A percentile compares a stretch with the other conserved stretches of the same genome.
Evolutionary conservation across 305 asterid genomes (phyloP).

Genomic region (Fraxinus ornus): DNA sequence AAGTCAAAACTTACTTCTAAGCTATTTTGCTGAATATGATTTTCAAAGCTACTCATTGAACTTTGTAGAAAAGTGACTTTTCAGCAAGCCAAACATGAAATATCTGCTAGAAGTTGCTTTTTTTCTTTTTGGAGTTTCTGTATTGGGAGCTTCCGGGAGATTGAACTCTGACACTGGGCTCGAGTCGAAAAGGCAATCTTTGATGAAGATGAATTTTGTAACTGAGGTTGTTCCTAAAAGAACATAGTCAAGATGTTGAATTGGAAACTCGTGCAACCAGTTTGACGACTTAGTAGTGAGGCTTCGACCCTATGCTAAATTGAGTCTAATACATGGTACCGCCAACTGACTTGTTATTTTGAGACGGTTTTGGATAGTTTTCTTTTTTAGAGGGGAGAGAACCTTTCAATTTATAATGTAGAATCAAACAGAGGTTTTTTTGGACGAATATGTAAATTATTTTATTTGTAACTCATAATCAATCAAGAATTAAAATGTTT

Average conservation of each 20-base stretch:
- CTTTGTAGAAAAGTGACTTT: background rate
- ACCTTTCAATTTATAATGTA: background rate
- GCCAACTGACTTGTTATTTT: background rate
- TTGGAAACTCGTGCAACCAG: slow-evolving; percentile 17
- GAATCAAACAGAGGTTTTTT: background rate
- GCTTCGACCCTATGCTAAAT: background rate
- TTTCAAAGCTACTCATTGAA: background rate
- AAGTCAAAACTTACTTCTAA: background rate
- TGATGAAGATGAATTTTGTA: slow-evolving; percentile 12
- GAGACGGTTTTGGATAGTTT: background rate
- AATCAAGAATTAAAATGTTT: background rate
- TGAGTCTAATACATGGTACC: background rate
- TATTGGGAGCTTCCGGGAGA: slow-evolving; percentile 21
- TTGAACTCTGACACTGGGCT: slow-evolving; percentile 14
- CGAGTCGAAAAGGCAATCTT: background rate
- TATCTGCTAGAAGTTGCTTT: background rate
- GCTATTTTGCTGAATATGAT: background rate
- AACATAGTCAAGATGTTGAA: background rate
- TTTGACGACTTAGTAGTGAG: slow-evolving; percentile 24
- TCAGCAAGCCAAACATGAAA: background rate
- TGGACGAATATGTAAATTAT: background rate
- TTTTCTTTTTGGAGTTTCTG: slow-evolving; percentile 5
- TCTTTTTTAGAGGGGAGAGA: background rate
- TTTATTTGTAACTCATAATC: background rate
- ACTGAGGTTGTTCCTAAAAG: slow-evolving; percentile 13